Percentiles rank a stretch among this genome's conserved stretches.
Conservation (phyloP, 192 early-diverging fungal genomes). For the Podila horticola region DNA sequence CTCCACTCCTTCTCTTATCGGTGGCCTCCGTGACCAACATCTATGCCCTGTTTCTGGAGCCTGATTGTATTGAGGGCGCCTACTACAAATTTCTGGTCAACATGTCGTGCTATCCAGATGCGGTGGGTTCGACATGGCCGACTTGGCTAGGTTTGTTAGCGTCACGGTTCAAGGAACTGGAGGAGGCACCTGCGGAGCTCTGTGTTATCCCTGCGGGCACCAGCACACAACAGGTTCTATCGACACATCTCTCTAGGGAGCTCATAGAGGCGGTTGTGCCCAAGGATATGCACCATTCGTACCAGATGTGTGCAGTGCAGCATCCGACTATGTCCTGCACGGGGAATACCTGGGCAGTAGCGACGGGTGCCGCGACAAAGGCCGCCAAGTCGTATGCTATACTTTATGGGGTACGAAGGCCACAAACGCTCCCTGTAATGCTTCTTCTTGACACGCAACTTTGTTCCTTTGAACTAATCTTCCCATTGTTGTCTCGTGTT, state of each 20-base stretch:
- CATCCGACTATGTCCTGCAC: slow-evolving; percentile 60
- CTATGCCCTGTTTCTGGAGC: slow-evolving; percentile 62
- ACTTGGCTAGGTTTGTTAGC: slow-evolving; percentile 28
- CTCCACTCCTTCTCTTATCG: slow-evolving; percentile 56
- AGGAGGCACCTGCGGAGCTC: slow-evolving; percentile 21
- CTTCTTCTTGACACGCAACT: not conserved
- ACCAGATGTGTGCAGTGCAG: slow-evolving; percentile 65
- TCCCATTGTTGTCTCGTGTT: too few species aligned
- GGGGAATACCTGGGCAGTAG: slow-evolving; percentile 52
- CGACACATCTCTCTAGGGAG: slow-evolving; percentile 50
- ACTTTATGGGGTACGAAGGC: slow-evolving; percentile 49
- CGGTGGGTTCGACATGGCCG: slow-evolving; percentile 52
- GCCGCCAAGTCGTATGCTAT: slow-evolving; percentile 69
- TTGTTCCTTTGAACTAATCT: slow-evolving; percentile 6
- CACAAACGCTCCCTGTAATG: too few species aligned
- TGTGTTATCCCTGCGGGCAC: slow-evolving; percentile 57
- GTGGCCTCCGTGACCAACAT: slow-evolving; percentile 57
- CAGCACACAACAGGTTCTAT: too few species aligned
- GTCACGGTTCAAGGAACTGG: slow-evolving; percentile 22
- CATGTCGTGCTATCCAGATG: slow-evolving; percentile 54
- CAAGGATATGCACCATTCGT: slow-evolving; percentile 57
- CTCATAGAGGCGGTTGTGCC: slow-evolving; percentile 57
- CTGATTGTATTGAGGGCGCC: slow-evolving; percentile 62
- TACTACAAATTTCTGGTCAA: slow-evolving; percentile 65
- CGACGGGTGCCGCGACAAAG: slow-evolving; percentile 57